Conservation (phyloP, 148 eudicot genomes). For the Nepenthes gracilis region DNA sequence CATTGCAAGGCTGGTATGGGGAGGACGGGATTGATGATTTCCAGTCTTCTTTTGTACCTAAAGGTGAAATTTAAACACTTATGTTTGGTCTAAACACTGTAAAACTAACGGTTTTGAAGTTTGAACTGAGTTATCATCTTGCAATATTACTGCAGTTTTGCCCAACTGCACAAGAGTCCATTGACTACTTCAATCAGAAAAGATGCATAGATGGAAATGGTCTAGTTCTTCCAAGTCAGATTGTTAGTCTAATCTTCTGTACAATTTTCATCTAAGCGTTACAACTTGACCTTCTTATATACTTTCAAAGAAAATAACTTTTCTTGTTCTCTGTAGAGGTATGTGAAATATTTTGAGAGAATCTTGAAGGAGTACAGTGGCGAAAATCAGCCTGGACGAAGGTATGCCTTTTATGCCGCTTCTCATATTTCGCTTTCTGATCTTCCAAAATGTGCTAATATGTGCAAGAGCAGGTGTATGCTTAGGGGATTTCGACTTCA, state of each 20-base stretch:
- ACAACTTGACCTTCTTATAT: background rate
- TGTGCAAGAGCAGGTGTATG: conserved; percentile 67
- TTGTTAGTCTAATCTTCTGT: conserved; percentile 45
- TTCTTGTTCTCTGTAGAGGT: conserved; percentile 40
- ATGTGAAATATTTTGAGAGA: conserved; percentile 84
- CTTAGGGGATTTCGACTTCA: conserved; percentile 91
- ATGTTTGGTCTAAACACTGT: conserved; percentile 2
- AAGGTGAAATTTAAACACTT: conserved; percentile 38
- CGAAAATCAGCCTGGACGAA: conserved; percentile 60
- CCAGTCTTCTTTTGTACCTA: conserved; percentile 75
- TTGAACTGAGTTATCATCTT: conserved; percentile 2
- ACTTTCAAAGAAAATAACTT: background rate
- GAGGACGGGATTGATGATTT: conserved; percentile 92
- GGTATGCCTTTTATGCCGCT: conserved; percentile 30
- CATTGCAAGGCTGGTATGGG: conserved; percentile 98
- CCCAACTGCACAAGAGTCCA: conserved; percentile 80
- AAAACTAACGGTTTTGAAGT: background rate
- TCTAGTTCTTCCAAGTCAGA: conserved; percentile 82
- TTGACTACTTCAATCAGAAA: conserved; percentile 79
- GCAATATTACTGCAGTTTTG: conserved; percentile 50
- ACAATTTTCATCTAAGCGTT: background rate
- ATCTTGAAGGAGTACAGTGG: conserved; percentile 47
- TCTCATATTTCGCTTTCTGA: conserved; percentile 6
- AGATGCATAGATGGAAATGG: conserved; percentile 92
- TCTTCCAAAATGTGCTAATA: conserved; percentile 7